Evolutionary conservation across 1,284 basidiomycete species (phyloP).

Genomic region (Phellopilus nigrolimitatus): DNA sequence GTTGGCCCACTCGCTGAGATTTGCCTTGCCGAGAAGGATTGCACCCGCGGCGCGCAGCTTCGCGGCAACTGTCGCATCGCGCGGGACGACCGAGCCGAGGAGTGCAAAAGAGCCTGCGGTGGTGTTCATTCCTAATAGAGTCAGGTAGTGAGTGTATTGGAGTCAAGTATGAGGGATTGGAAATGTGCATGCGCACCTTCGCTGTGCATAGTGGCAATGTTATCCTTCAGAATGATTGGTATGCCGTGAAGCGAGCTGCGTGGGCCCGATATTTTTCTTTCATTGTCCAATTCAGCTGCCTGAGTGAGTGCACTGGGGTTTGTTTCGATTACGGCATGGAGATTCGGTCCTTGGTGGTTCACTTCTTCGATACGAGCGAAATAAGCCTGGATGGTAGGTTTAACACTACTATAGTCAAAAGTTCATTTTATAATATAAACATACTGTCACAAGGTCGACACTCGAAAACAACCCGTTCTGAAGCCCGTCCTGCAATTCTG

Average conservation of each 20-base stretch:
- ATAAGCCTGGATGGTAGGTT: conserved; percentile 25
- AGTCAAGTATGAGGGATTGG: no score
- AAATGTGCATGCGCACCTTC: conserved; percentile 2
- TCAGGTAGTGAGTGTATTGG: not conserved
- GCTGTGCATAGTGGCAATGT: conserved; percentile 29
- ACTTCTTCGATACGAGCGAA: conserved; percentile 33
- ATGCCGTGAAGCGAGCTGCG: conserved; percentile 32
- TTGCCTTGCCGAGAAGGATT: conserved; percentile 45
- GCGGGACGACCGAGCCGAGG: conserved; percentile 51
- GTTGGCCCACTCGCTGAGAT: conserved; percentile 13
- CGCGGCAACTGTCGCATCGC: conserved; percentile 58
- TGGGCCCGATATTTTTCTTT: conserved; percentile 22
- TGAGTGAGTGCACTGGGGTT: conserved; percentile 27
- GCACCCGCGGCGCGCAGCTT: conserved; percentile 61
- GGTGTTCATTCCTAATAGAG: conserved; percentile 16
- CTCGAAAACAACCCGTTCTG: conserved; percentile 34
- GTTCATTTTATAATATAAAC: not conserved
- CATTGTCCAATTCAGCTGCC: conserved; percentile 26
- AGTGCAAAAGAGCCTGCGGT: conserved; percentile 51
- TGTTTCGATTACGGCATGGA: conserved; percentile 30
- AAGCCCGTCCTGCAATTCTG: conserved; percentile 36
- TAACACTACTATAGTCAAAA: not conserved
- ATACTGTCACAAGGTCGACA: conserved; percentile 39
- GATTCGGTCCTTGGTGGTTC: conserved; percentile 26
- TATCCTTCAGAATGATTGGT: conserved; percentile 34